Conservation (phyloP, 495 filamentous ascomycete species). For the Lasiosphaeria ovina region DNA sequence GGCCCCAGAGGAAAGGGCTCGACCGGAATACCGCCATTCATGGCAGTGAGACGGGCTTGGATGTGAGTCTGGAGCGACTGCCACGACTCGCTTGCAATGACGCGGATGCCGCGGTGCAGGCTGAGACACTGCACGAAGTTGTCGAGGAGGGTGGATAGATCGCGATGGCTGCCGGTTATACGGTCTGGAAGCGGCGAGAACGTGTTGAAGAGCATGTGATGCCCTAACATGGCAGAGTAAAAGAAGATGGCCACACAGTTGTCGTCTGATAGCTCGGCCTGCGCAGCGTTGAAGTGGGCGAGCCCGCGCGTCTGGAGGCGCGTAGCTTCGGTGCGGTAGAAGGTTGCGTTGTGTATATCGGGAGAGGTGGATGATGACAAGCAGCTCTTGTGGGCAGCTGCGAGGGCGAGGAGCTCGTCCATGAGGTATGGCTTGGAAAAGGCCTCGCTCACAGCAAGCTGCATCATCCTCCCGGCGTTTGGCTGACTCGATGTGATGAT, state of each 20-base stretch:
- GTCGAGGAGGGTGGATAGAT: slow-evolving; percentile 40
- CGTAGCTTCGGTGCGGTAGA: slow-evolving; percentile 38
- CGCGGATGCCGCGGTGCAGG: slow-evolving; percentile 41
- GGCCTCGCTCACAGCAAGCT: slow-evolving; percentile 18
- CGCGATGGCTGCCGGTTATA: not conserved
- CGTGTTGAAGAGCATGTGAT: slow-evolving; percentile 45
- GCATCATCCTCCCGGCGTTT: slow-evolving; percentile 1
- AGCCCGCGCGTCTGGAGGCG: slow-evolving; percentile 44
- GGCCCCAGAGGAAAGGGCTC: not conserved
- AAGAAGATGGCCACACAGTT: slow-evolving; percentile 42
- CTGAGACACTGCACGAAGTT: slow-evolving; percentile 38
- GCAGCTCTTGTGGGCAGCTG: slow-evolving; percentile 41
- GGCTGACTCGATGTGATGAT: not conserved
- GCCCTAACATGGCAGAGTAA: slow-evolving; percentile 43
- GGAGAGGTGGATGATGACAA: slow-evolving; percentile 3
- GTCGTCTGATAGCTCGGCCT: slow-evolving; percentile 25
- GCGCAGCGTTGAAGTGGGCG: slow-evolving; percentile 30
- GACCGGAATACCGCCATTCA: not conserved
- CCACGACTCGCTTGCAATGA: slow-evolving; percentile 33
- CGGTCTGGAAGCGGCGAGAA: slow-evolving; percentile 11
- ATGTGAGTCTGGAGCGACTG: slow-evolving; percentile 11
- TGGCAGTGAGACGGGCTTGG: not conserved
- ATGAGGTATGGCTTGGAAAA: slow-evolving; percentile 42
- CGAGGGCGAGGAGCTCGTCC: slow-evolving; percentile 44
- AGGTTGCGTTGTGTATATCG: slow-evolving; percentile 5